Percentiles rank a stretch among this genome's conserved stretches.
Conservation (phyloP, 2,329 filamentous ascomycete species). For the Rutstroemia sp. region DNA sequence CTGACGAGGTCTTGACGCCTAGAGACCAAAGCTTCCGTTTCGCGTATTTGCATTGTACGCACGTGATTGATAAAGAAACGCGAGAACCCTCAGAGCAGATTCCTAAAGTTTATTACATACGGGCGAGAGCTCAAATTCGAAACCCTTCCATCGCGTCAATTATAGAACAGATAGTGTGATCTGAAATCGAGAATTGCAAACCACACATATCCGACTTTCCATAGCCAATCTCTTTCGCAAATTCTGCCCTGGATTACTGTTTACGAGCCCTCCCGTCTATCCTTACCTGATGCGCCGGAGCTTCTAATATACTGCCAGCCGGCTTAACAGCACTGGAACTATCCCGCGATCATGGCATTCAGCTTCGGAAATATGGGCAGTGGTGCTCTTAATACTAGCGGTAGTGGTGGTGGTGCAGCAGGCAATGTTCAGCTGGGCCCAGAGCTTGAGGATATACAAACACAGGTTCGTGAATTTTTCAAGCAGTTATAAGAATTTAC, state of each 20-base stretch:
- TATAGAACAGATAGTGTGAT: not conserved
- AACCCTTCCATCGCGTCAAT: not conserved
- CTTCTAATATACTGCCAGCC: conserved; percentile 27
- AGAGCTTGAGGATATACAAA: conserved; percentile 70
- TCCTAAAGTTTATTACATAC: not conserved
- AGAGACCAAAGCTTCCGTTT: conserved; percentile 2
- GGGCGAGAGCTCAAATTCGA: not conserved
- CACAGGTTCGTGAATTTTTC: conserved; percentile 57
- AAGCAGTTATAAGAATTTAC: not conserved
- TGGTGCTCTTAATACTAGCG: conserved; percentile 37
- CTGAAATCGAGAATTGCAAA: not conserved
- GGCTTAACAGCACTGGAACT: conserved; percentile 30
- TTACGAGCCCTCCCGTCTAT: conserved; percentile 5
- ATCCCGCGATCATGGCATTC: conserved; percentile 53
- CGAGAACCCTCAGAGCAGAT: not conserved
- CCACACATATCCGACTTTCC: not conserved
- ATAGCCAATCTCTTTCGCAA: not conserved
- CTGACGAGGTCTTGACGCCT: conserved; percentile 12
- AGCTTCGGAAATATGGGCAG: conserved; percentile 46
- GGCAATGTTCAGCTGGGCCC: conserved; percentile 44
- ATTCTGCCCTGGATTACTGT: not conserved
- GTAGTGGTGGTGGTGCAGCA: conserved; percentile 34
- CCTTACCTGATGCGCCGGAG: conserved; percentile 23
- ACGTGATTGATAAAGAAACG: conserved; percentile 3
- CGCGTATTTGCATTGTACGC: not conserved